Evolutionary conservation across 306 rosid species (phyloP).

Genomic region (Pachyrhizus erosus): DNA sequence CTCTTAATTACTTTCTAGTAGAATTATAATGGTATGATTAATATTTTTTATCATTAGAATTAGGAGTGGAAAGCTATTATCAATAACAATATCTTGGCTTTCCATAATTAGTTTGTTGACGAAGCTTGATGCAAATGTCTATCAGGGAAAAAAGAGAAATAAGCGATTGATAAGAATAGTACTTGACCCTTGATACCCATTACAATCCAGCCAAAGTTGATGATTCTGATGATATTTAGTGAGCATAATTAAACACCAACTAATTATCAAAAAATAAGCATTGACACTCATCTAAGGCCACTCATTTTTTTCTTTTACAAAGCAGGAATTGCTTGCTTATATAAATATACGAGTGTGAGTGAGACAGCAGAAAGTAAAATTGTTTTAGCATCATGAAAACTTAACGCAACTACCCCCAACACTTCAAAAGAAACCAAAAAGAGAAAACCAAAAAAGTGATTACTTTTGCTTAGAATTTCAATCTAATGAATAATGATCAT

Average conservation of each 20-base stretch:
- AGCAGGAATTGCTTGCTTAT: background rate
- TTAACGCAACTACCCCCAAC: background rate
- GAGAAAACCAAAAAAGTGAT: background rate
- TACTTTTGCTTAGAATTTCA: background rate
- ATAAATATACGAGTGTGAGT: background rate
- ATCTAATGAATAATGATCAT: background rate
- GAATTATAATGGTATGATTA: background rate
- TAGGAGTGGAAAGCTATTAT: background rate
- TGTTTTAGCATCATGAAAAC: conserved; percentile 8
- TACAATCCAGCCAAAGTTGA: background rate
- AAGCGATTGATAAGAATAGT: conserved; percentile 31
- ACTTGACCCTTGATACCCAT: background rate
- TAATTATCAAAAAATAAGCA: background rate
- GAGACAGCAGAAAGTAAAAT: background rate
- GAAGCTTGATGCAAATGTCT: background rate
- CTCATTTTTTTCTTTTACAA: background rate
- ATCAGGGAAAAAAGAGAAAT: background rate
- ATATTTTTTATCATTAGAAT: too few species aligned
- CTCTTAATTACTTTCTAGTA: too few species aligned
- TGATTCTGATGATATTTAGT: conserved; percentile 11
- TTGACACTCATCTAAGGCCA: background rate
- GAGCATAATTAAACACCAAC: background rate
- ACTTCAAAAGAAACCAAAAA: conserved; percentile 2
- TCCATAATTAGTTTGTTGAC: background rate
- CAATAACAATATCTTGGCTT: background rate